Conservation (phyloP, 2,329 filamentous ascomycete species). For the Phaeosphaeria sp. region DNA sequence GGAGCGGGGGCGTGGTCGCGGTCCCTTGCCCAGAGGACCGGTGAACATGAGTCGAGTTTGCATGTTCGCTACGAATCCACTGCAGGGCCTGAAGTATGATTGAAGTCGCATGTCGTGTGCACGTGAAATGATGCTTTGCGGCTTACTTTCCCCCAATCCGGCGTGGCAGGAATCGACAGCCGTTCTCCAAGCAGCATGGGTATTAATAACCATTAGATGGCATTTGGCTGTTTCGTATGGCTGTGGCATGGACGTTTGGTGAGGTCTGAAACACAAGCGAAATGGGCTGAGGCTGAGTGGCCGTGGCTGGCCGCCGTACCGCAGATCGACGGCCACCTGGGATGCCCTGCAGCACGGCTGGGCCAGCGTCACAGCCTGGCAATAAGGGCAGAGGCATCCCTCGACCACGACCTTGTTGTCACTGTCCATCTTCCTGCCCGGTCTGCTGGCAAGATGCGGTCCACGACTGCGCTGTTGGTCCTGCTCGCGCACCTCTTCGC, state of each 20-base stretch:
- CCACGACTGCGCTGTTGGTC: constrained; percentile 3
- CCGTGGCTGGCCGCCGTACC: constrained; percentile 6
- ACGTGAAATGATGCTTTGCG: too few relatives aligned
- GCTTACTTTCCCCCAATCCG: neutral
- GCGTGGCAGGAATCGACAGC: neutral
- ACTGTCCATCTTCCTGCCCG: constrained; percentile 1
- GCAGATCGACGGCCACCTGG: constrained; percentile 1
- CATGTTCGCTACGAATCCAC: too few relatives aligned
- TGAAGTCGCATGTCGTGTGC: too few relatives aligned
- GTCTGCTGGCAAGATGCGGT: constrained; percentile 5
- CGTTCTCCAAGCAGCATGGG: neutral
- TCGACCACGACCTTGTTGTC: neutral
- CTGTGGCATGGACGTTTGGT: neutral
- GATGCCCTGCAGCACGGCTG: neutral
- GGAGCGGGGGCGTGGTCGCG: too few relatives aligned
- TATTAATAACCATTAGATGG: neutral
- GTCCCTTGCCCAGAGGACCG: too few relatives aligned
- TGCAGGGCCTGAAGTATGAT: neutral
- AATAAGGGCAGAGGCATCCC: neutral
- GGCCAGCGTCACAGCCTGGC: neutral
- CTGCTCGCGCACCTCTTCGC: constrained; percentile 7
- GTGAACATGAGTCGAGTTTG: too few relatives aligned
- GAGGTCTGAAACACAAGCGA: constrained; percentile 17
- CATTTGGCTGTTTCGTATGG: neutral
- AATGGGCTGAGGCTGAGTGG: constrained; percentile 1